Evolutionary conservation across 2,329 filamentous ascomycete genomes (phyloP).

Genomic region (Metarhizium humberi): DNA sequence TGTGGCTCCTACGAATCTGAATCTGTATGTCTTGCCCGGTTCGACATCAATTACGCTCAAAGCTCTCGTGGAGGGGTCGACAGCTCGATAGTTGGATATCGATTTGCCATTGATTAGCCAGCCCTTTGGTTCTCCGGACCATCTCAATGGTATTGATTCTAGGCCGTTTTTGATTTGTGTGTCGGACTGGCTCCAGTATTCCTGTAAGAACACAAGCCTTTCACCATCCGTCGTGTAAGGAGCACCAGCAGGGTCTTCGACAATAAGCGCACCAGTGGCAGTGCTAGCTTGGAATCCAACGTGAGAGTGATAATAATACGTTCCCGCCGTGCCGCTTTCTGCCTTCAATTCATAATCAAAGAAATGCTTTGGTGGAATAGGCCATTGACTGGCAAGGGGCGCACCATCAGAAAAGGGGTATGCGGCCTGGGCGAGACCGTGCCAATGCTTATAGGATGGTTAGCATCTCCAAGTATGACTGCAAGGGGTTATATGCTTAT

Average conservation of each 20-base stretch:
- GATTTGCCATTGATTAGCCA: conserved; percentile 4
- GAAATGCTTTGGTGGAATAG: conserved; percentile 49
- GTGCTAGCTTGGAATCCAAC: conserved; percentile 46
- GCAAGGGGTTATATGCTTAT: not conserved
- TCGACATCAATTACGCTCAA: conserved; percentile 1
- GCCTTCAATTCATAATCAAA: conserved; percentile 59
- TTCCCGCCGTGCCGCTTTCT: conserved; percentile 43
- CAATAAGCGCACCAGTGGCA: conserved; percentile 2
- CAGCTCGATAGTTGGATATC: not conserved
- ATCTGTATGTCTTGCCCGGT: not conserved
- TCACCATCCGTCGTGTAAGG: conserved; percentile 1
- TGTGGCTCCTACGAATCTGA: conserved; percentile 1
- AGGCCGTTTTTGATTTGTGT: not conserved
- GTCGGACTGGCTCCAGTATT: conserved; percentile 4
- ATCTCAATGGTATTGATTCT: not conserved
- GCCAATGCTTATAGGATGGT: conserved; percentile 46
- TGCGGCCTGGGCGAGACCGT: conserved; percentile 48
- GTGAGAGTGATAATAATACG: conserved; percentile 62
- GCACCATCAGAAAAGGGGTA: conserved; percentile 57
- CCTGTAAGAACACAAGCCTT: not conserved
- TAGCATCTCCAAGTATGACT: no score
- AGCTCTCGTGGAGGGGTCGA: not conserved
- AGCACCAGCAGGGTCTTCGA: not conserved
- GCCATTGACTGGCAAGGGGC: conserved; percentile 53
- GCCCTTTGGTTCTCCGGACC: conserved; percentile 4